Base-by-base conservation (phyloP, 345 rosid genomes). In the Geranium brycei region DNA sequence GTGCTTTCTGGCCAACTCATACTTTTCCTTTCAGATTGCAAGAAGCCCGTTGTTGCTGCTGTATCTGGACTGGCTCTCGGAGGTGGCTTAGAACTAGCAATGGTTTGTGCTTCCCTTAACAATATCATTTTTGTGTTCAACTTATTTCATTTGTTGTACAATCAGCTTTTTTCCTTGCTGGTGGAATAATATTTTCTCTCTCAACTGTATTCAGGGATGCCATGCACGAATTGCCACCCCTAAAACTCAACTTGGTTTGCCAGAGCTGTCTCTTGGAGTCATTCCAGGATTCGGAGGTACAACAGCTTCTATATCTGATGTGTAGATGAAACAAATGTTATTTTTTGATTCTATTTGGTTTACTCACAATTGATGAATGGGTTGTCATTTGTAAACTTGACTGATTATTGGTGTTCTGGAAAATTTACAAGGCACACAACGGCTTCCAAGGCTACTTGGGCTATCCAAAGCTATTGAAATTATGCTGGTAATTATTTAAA, bases 261-360 rank as follows among this genome's bases (percentile, higher is more conserved):
- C 97, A n/a, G 98, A 92, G 75, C 75, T 89, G 66, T 75, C 97
- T 8, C 93, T 92, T 19, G 98, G 98, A 63, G 73, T 92, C 53
- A 87, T 92, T 69, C 98, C 98, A 31, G 98, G 98, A 28, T 86
- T 82, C 57, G 98, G 98, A 80, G 98, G 98, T 89, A 81, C 5
- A 23, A 19, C 56, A 11, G 16, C 12, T 19, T 31, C 32, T 23
- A 19, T 28, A 19, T 62, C 31, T 31, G 63, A 32, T 31, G 35
- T 14, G 38, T 30, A 31, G 55, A 59, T 13, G 17, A 17, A 59
- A 51, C 23, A 15, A 32, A 58, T 61, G 41, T 4, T 35, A 35
- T 35, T 35, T 55, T 28, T 8, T 32, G 8, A 17, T 55, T 41
- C 5, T 62, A n/a, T 19, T 23, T 16, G 41, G 41, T 35, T 4